Conservation (phyloP, 768 basidiomycete species). For the Podaxis sp. region DNA sequence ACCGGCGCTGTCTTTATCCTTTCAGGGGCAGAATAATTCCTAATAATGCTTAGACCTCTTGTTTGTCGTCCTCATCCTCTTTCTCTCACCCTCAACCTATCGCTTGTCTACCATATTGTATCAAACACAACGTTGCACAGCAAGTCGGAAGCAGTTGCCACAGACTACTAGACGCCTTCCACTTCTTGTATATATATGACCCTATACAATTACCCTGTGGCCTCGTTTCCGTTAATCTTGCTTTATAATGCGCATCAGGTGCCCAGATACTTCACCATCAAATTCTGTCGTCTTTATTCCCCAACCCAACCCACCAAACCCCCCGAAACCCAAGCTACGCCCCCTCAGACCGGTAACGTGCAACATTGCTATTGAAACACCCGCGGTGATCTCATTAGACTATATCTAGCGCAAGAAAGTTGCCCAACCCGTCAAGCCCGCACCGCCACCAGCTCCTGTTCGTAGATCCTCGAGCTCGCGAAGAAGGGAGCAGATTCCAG, state of each 20-base stretch:
- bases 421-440: background rate
- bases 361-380: background rate
- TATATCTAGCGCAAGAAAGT: constrained; percentile 3
- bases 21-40: background rate
- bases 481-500: constrained; percentile 15
- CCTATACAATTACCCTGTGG: background rate
- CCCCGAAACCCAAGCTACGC: background rate
- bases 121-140: background rate
- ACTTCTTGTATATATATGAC: constrained; percentile 8
- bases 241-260: constrained; percentile 9
- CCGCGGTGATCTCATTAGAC: constrained; percentile 2
- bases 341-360: constrained; percentile 6
- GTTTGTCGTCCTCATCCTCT: background rate
- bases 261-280: constrained; percentile 12
- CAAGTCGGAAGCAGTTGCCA: background rate
- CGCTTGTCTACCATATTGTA: background rate
- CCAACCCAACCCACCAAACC: background rate
- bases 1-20: background rate
- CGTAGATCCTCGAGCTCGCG: constrained; percentile 10
- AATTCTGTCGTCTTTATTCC: background rate
- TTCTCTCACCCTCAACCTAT: background rate
- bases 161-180: background rate
- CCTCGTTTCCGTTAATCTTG: background rate
- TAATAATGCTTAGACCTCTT: background rate
- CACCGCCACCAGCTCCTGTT: background rate